Conservation (phyloP, 2,329 filamentous ascomycete species). For the Alternaria gaisen region DNA sequence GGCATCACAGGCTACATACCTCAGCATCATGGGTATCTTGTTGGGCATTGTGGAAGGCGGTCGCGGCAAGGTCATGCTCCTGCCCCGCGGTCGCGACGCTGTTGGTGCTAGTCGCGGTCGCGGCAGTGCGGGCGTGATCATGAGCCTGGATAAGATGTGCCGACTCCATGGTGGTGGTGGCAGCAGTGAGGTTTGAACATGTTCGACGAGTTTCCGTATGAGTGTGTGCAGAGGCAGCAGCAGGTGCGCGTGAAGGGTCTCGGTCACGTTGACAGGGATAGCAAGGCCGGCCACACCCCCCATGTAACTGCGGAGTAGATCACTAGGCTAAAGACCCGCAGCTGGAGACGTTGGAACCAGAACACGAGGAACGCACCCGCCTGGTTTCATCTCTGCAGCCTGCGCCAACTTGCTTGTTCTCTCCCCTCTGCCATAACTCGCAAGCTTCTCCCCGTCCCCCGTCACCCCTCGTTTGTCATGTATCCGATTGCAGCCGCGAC, state of each 20-base stretch:
- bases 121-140: conserved; percentile 86
- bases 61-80: conserved; percentile 87
- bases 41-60: conserved; percentile 87
- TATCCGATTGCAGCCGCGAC: conserved; percentile 2
- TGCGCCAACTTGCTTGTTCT: conserved; percentile 6
- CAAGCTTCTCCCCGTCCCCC: not conserved
- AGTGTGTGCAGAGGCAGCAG: not conserved
- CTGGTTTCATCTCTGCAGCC: conserved; percentile 15
- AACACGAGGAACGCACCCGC: conserved; percentile 3
- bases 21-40: conserved; percentile 71
- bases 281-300: conserved; percentile 5
- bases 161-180: conserved; percentile 69
- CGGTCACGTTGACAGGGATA: conserved; percentile 9
- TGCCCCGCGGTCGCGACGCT: conserved; percentile 84
- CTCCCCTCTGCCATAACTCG: not conserved
- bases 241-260: conserved; percentile 9
- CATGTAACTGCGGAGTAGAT: conserved; percentile 13
- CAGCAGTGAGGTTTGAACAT: conserved; percentile 8
- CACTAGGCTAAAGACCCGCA: conserved; percentile 12
- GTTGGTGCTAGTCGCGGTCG: conserved; percentile 71
- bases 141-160: conserved; percentile 80
- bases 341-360: conserved; percentile 8
- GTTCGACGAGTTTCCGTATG: conserved; percentile 1
- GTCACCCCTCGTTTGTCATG: conserved; percentile 1
- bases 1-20: conserved; percentile 45